phyloP scores from a whole-genome alignment of 495 filamentous ascomycete species.

The Penicillium steckii region DNA sequence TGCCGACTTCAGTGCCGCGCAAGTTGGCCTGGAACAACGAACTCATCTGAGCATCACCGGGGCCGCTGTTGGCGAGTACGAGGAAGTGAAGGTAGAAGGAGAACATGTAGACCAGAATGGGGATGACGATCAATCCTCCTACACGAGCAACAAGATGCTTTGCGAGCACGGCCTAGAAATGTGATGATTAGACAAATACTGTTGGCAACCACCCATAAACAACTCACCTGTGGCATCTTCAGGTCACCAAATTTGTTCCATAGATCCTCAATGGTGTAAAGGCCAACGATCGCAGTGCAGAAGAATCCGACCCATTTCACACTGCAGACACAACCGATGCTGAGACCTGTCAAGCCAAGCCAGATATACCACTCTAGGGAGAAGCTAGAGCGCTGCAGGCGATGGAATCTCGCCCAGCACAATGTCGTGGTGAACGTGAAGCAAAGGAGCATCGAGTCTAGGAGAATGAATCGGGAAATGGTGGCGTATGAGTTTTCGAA shows the following conservation, averaged over 20 bases:
- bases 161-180: constrained; percentile 60
- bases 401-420: constrained; percentile 95
- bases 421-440: constrained; percentile 96
- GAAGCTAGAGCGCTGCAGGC: constrained; percentile 78
- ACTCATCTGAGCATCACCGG: constrained; percentile 98
- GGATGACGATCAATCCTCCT: constrained; percentile 83
- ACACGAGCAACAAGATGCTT: constrained; percentile 79
- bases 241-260: constrained; percentile 98
- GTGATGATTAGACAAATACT: not conserved
- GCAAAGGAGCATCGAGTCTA: constrained; percentile 97
- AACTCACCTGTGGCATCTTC: constrained; percentile 77
- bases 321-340: constrained; percentile 95
- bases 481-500: constrained; percentile 99
- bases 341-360: constrained; percentile 87
- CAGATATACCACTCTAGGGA: constrained; percentile 86
- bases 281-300: constrained; percentile 87
- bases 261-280: constrained; percentile 94
- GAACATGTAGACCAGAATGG: constrained; percentile 85
- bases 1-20: constrained; percentile 86
- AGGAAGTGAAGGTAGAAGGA: constrained; percentile 93
- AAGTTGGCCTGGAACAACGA: constrained; percentile 98
- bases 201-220: too few relatives aligned
- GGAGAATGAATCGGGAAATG: constrained; percentile 94
- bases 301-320: constrained; percentile 98
- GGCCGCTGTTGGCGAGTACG: constrained; percentile 89